Conservation (phyloP, 2,329 filamentous ascomycete genomes). For the Fusarium clavum region DNA sequence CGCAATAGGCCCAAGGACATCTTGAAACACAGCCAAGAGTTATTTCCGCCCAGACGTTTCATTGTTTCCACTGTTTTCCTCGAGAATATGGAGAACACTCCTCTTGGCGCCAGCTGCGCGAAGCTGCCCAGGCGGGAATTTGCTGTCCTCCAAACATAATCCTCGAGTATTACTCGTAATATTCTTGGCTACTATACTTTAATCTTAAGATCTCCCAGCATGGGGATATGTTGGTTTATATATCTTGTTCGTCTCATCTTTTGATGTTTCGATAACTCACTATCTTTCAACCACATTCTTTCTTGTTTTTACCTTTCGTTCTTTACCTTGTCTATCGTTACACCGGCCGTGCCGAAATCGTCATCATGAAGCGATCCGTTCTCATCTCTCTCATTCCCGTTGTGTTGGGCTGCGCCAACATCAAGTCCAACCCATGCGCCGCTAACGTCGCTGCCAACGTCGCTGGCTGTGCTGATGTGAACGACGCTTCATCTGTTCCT, state of each 20-base stretch:
- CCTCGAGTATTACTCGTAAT: not conserved
- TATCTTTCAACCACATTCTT: slow-evolving; percentile 13
- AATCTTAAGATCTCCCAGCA: slow-evolving; percentile 17
- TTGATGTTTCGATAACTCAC: not conserved
- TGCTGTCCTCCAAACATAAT: slow-evolving; percentile 38
- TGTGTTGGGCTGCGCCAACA: slow-evolving; percentile 41
- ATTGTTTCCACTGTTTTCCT: slow-evolving; percentile 18
- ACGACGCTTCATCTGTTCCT: slow-evolving; percentile 45
- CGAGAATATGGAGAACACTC: slow-evolving; percentile 6
- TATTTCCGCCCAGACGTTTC: slow-evolving; percentile 25
- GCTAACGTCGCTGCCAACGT: slow-evolving; percentile 33
- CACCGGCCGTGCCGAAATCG: slow-evolving; percentile 30
- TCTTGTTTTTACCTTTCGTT: slow-evolving; percentile 13
- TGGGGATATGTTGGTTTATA: not conserved
- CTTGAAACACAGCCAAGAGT: slow-evolving; percentile 26
- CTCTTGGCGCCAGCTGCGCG: slow-evolving; percentile 7
- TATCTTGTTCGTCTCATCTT: not conserved
- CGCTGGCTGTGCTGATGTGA: slow-evolving; percentile 35
- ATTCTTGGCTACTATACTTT: slow-evolving; percentile 16
- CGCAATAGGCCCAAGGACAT: not conserved
- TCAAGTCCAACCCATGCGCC: slow-evolving; percentile 39
- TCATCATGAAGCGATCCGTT: slow-evolving; percentile 36
- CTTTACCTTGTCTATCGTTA: slow-evolving; percentile 23
- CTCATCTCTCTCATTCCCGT: slow-evolving; percentile 41
- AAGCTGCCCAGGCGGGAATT: slow-evolving; percentile 39